A percentile compares a stretch with the other conserved stretches of the same genome.
phyloP scores from a whole-genome alignment of 306 rosid genomes.

The Rosa multiflora region DNA sequence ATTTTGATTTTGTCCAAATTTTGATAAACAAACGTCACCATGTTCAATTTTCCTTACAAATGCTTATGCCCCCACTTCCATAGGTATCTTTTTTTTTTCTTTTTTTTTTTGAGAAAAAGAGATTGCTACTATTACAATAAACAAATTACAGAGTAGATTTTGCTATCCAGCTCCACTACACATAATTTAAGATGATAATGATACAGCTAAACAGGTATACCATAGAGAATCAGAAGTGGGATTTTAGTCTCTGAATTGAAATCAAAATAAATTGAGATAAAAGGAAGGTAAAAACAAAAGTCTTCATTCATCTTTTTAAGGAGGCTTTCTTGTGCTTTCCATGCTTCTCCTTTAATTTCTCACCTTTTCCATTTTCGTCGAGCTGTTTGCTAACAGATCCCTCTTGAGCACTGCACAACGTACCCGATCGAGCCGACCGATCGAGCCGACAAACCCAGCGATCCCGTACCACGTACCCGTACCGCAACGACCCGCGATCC shows the following conservation, averaged over 20 bases:
- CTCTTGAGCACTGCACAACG: constrained; percentile 46
- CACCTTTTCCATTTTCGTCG: constrained; percentile 48
- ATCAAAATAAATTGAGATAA: constrained; percentile 4
- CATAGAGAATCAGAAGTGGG: constrained; percentile 3
- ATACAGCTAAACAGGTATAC: constrained; percentile 31
- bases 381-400: constrained; percentile 81
- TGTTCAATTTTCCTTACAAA: no score
- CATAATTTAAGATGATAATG: constrained; percentile 21
- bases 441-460: no score
- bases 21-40: no score
- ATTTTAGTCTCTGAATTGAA: constrained; percentile 1
- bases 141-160: constrained; percentile 15
- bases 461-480: no score
- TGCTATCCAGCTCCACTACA: constrained; percentile 38
- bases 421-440: no score
- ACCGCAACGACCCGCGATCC: no score
- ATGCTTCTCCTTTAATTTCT: constrained; percentile 76
- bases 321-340: constrained; percentile 61
- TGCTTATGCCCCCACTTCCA: no score
- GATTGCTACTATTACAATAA: constrained; percentile 31
- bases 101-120: not conserved
- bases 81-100: no score
- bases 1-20: no score
- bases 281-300: constrained; percentile 27
- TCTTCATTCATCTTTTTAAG: constrained; percentile 49